Base-by-base conservation (phyloP, 306 rosid species). In the Quercus alba region DNA sequence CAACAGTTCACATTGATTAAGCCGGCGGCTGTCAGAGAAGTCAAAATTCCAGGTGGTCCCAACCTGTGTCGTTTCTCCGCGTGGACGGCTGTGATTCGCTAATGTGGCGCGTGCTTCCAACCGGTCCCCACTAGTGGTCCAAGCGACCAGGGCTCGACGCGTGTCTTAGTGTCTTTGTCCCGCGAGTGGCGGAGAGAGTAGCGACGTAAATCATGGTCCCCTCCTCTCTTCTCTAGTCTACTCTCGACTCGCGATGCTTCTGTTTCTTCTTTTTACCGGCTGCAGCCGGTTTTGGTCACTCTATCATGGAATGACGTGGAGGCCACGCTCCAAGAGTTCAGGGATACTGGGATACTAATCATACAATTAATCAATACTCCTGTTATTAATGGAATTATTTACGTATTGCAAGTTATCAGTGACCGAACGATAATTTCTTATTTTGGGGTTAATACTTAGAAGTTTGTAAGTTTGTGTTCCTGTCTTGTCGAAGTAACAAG, bases 21-120 rank as follows among this genome's bases (percentile, higher is more conserved):
- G 88, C 83, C 92, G 92, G 93, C 95, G 95, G 95, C 87, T 86
- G 90, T 83, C 79, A 70, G 77, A 73, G 41, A 82, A 82, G 87
- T 87, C 82, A 83, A 89, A 84, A 77, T 82, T 77, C 76, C 11
- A 6, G 35, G 74, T 78, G 86, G 94, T 86, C 87, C 91, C 82
- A 83, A 79, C 75, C 55, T 2, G 31, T 20, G 11, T 1, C n/a
- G 3, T 35, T 17, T 41, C 31, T 18, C 85, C 89, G 85, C 81
- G 85, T 89, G 90, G 66, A 64, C 18, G 71, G 81, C 19, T 5
- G 2, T 3, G 81, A 89, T 87, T 8, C 17, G 68, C n/a, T 54
- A 3, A 7, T 28, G 33, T 49, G 75, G 74, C 83, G 91, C 88
- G 88, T 90, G 91, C 97, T 77, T 41, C 3, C 3, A 18, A 17